Conservation (phyloP, 805 yeast species). For the Isabelozyma rhagii region DNA sequence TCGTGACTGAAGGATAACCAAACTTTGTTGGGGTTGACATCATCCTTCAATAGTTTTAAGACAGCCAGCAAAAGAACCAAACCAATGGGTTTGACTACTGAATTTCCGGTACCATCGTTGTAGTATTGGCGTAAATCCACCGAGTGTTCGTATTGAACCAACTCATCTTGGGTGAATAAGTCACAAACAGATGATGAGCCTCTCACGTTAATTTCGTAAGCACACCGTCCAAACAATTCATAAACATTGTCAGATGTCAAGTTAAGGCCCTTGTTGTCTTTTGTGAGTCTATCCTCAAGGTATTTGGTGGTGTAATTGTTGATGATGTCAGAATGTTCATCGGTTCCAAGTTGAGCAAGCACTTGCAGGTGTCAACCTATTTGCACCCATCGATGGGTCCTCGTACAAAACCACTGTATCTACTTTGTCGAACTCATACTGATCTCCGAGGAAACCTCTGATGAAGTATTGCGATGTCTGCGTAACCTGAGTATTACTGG, state of each 20-base stretch:
- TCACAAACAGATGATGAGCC: conserved; percentile 19
- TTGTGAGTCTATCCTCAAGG: conserved; percentile 26
- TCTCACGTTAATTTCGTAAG: conserved; percentile 20
- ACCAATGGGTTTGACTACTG: conserved; percentile 10
- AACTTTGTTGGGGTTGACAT: conserved; percentile 14
- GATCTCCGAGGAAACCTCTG: conserved; percentile 20
- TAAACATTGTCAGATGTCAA: conserved; percentile 15
- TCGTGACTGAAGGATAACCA: conserved; percentile 24
- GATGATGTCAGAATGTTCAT: conserved; percentile 10
- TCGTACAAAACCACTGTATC: conserved; percentile 19
- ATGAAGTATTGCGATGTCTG: conserved; percentile 18
- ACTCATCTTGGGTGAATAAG: conserved; percentile 23
- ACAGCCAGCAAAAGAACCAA: conserved; percentile 20
- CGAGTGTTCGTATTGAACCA: conserved; percentile 14
- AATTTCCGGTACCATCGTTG: conserved; percentile 17
- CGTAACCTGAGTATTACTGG: conserved; percentile 19
- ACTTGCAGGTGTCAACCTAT: conserved; percentile 26
- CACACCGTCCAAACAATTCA: conserved; percentile 16
- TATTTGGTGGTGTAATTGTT: conserved; percentile 31
- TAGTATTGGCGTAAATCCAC: conserved; percentile 17
- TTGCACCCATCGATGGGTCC: conserved; percentile 16
- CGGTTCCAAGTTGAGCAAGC: conserved; percentile 17
- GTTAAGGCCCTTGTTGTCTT: conserved; percentile 27
- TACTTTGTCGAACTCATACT: conserved; percentile 15
- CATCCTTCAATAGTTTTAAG: conserved; percentile 15